These are phyloP conservation scores for Barnettozyma californica DNA, from an alignment of 805 yeast species.

Conservation along the genomic window DNA sequence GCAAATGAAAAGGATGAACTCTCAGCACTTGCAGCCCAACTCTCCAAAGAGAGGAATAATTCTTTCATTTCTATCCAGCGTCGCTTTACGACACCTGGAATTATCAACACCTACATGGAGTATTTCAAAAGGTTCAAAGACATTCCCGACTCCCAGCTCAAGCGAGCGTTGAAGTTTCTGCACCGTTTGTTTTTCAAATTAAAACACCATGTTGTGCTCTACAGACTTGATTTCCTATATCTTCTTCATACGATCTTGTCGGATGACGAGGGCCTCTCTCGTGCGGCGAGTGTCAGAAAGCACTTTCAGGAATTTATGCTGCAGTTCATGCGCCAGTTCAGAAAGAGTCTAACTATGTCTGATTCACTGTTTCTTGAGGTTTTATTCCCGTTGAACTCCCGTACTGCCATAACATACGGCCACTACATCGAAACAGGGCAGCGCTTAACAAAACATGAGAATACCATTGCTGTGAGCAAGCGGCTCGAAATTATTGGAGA, in stretches of 20 bases:
- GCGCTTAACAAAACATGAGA: slow-evolving; percentile 5
- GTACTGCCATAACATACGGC: slow-evolving; percentile 35
- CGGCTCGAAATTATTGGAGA: slow-evolving; percentile 10
- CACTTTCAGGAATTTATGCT: slow-evolving; percentile 63
- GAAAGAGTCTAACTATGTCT: slow-evolving; percentile 40
- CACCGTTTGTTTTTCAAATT: slow-evolving; percentile 63
- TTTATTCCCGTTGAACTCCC: slow-evolving; percentile 43
- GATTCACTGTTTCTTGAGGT: slow-evolving; percentile 59
- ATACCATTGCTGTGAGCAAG: neutral
- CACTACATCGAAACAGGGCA: slow-evolving; percentile 62
- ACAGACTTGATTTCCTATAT: slow-evolving; percentile 69
- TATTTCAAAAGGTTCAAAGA: slow-evolving; percentile 59
- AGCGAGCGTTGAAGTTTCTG: slow-evolving; percentile 61
- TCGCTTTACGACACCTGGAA: slow-evolving; percentile 49
- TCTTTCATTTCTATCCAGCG: slow-evolving; percentile 31
- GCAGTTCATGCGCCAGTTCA: slow-evolving; percentile 59
- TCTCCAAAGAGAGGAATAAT: slow-evolving; percentile 38
- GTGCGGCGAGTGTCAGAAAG: slow-evolving; percentile 39
- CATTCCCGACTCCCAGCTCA: slow-evolving; percentile 52
- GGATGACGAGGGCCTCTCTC: slow-evolving; percentile 41
- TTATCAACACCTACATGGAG: slow-evolving; percentile 61
- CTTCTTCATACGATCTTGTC: slow-evolving; percentile 49
- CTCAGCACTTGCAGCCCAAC: slow-evolving; percentile 25
- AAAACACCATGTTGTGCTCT: slow-evolving; percentile 52
- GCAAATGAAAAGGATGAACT: slow-evolving; percentile 24